These are phyloP conservation scores for Selenicereus undatus DNA, from an alignment of 148 eudicot species.

Conservation along the genomic window DNA sequence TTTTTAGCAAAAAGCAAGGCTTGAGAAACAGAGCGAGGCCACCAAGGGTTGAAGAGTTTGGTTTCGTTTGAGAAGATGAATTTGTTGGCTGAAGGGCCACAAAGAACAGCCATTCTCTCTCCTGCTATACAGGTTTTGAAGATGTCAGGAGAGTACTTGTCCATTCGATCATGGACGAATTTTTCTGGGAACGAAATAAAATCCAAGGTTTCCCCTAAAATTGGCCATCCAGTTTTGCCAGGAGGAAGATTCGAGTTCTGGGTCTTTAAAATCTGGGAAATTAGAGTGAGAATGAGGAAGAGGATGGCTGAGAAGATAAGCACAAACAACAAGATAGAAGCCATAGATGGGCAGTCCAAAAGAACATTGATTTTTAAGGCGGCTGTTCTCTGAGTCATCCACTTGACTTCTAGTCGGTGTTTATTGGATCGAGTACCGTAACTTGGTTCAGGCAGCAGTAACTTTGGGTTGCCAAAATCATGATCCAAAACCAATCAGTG, in stretches of 20 bases:
- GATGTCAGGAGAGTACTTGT: neutral
- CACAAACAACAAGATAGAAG: neutral
- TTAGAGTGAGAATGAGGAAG: neutral
- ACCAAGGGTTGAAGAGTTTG: slow-evolving; percentile 1
- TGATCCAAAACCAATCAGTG: too few relatives aligned
- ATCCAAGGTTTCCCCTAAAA: slow-evolving; percentile 10
- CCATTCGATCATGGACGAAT: slow-evolving; percentile 7
- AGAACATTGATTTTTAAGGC: neutral
- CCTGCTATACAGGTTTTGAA: slow-evolving; percentile 12
- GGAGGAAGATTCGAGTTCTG: slow-evolving; percentile 10
- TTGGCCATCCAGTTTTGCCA: slow-evolving; percentile 17
- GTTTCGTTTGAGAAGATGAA: slow-evolving; percentile 7
- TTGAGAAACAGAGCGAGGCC: neutral
- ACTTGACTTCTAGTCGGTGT: too few relatives aligned
- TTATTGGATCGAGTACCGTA: too few relatives aligned
- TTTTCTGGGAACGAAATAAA: neutral
- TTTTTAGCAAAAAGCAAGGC: neutral
- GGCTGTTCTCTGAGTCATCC: too few relatives aligned
- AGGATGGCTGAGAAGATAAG: neutral
- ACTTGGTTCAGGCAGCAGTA: too few relatives aligned
- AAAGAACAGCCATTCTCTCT: slow-evolving; percentile 3
- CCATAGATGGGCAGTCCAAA: neutral
- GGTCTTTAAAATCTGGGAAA: neutral
- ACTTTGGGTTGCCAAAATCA: too few relatives aligned
- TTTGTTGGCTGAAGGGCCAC: slow-evolving; percentile 15